Base-by-base conservation (phyloP, 2,329 filamentous ascomycete species). In the Karstenula rhodostoma region DNA sequence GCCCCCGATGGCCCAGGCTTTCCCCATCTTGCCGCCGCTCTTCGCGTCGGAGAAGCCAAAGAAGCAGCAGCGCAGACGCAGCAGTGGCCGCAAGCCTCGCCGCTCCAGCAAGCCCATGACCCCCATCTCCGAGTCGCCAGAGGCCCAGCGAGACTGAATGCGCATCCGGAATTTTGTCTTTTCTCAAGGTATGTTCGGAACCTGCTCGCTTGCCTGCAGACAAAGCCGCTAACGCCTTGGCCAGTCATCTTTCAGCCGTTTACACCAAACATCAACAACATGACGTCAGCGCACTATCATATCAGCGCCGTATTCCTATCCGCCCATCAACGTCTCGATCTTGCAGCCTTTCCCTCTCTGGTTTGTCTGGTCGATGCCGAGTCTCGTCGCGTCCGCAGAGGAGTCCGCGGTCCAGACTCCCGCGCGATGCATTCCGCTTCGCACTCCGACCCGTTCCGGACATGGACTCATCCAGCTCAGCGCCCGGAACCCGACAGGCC, bases 71-170 rank as follows among this genome's bases (percentile, higher is more conserved):
- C 73, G 75, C 47, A 74, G 77, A 64, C 72, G 77, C 67, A 75
- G 76, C 69, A 79, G 77, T 59, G 74, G 72, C 47, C 72, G 73
- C 65, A 80, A 79, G 73, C 71, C 73, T 59, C 71, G 75, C 44
- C 73, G 77, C 56, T 65, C 75, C 2, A 78, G 77, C 46, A 79
- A 79, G 71, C 77, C 78, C 13, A 79, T 80, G 78, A 75, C 73
- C 57, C 77, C 78, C 57, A 80, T 80, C 59, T 69, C 76, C 12
- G 78, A 80, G 71, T 76, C 74, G 8, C 74, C 76, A 22, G 77
- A 78, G 64, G 60, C 60, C 6, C 72, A 73, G 17, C 68, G 69
- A 23, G 77, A 79, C 68, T 79, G 72, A 78, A 64, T 25, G 61
- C 35, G 44, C 40, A 23, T 46, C 33, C 19, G 17, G 9, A 27